These are phyloP conservation scores for Sphenostylis stenocarpa DNA, from an alignment of 306 rosid genomes.

Conservation along the genomic window DNA sequence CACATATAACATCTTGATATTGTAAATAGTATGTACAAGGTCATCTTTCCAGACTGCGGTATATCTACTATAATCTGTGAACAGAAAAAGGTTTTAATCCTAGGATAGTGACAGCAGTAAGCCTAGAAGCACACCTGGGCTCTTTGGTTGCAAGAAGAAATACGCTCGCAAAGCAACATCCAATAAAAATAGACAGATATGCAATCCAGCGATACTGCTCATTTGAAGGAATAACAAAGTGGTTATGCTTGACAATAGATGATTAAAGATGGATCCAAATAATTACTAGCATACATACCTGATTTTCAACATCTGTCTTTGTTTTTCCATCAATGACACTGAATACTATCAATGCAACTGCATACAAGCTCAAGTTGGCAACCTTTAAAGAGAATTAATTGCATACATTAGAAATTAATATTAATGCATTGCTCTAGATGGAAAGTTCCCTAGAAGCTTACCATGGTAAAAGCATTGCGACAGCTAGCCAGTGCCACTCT, in stretches of 20 bases:
- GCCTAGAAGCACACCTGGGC: conserved; percentile 68
- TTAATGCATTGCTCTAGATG: background rate
- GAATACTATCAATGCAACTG: conserved; percentile 70
- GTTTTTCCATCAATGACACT: conserved; percentile 47
- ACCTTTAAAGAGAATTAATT: conserved; percentile 49
- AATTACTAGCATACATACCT: conserved; percentile 48
- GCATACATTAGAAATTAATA: conserved; percentile 17
- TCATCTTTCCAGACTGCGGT: background rate
- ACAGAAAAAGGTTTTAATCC: background rate
- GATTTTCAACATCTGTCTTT: conserved; percentile 56
- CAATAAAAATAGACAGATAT: conserved; percentile 78
- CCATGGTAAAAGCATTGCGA: conserved; percentile 96
- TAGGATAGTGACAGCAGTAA: background rate
- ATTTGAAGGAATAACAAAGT: conserved; percentile 28
- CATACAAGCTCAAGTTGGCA: conserved; percentile 88
- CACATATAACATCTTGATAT: conserved; percentile 2
- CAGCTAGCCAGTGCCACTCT: conserved; percentile 93
- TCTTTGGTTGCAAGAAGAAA: conserved; percentile 81
- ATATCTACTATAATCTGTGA: background rate
- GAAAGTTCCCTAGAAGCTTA: conserved; percentile 37
- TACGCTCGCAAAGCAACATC: conserved; percentile 82
- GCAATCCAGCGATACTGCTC: conserved; percentile 95
- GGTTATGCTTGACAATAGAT: conserved; percentile 18
- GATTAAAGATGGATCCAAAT: conserved; percentile 23
- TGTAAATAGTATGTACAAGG: background rate